Conservation (phyloP, 2,329 filamentous ascomycete species). For the Phialophora chinensis region DNA sequence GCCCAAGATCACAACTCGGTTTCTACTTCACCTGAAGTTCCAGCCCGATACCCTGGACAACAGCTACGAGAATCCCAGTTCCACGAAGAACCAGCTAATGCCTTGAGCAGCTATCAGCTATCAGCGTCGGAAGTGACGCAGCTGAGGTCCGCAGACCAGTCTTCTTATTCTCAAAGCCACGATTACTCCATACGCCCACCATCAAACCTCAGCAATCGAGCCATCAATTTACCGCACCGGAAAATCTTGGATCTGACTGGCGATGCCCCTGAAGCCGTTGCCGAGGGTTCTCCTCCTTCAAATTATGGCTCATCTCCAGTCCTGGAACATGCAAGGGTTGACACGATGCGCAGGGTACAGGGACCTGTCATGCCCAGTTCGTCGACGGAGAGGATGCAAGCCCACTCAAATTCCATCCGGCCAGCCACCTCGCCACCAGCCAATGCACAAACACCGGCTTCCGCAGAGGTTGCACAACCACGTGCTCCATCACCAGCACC, state of each 20-base stretch:
- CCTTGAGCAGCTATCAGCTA: constrained; percentile 28
- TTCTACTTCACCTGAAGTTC: neutral
- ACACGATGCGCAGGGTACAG: constrained; percentile 22
- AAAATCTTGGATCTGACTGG: constrained; percentile 39
- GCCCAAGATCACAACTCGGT: neutral
- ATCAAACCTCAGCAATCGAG: constrained; percentile 30
- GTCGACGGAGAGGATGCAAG: neutral
- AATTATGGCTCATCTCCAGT: constrained; percentile 31
- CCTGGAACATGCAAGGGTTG: constrained; percentile 29
- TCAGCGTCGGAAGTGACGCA: constrained; percentile 27
- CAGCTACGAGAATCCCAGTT: neutral
- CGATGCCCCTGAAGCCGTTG: constrained; percentile 33
- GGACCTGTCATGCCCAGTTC: constrained; percentile 11
- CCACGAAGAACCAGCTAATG: neutral
- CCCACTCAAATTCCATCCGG: neutral
- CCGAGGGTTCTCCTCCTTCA: constrained; percentile 20
- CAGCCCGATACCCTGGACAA: neutral
- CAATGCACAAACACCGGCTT: neutral
- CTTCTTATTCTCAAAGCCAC: constrained; percentile 14
- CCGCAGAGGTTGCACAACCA: constrained; percentile 4
- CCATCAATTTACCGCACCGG: constrained; percentile 32
- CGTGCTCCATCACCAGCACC: constrained; percentile 5
- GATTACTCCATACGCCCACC: constrained; percentile 26
- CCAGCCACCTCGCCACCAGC: constrained; percentile 5
- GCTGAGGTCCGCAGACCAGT: constrained; percentile 5